Conservation (phyloP, 805 yeast genomes). For the Wickerhamomyces chaumierensis region DNA sequence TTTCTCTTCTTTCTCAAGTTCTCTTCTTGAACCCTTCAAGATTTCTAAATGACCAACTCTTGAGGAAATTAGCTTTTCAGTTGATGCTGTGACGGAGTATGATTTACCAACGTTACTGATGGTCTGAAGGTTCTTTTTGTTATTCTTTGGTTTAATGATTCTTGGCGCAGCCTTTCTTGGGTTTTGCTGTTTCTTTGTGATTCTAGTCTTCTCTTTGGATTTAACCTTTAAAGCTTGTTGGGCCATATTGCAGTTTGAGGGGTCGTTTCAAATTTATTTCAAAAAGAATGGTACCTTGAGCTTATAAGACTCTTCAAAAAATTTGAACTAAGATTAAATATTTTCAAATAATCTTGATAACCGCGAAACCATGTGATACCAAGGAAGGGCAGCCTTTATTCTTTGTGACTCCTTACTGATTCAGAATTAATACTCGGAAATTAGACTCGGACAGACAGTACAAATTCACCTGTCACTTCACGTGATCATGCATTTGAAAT, state of each 20-base stretch:
- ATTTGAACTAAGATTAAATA: no score
- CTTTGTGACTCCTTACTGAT: no score
- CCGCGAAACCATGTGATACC: no score
- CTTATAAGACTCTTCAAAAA: no score
- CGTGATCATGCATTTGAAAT: no score
- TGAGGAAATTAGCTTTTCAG: constrained; percentile 80
- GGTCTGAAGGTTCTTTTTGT: constrained; percentile 29
- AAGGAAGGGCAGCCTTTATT: no score
- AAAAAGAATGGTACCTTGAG: no score
- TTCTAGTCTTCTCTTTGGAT: constrained; percentile 23
- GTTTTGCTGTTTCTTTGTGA: constrained; percentile 53
- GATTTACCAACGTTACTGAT: constrained; percentile 46
- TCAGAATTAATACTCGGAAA: no score
- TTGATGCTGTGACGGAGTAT: constrained; percentile 37
- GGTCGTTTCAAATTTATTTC: no score
- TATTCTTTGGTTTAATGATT: constrained; percentile 55
- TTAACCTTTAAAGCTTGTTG: constrained; percentile 60
- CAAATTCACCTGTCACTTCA: no score
- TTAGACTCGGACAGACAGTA: no score
- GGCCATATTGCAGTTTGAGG: constrained; percentile 50
- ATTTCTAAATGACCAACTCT: constrained; percentile 92
- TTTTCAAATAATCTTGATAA: no score
- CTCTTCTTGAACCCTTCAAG: constrained; percentile 82
- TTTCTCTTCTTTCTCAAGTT: constrained; percentile 54
- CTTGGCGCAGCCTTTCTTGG: constrained; percentile 68